phyloP scores from a whole-genome alignment of 805 yeast genomes.

The Cyberlindnera mississippiensis region DNA sequence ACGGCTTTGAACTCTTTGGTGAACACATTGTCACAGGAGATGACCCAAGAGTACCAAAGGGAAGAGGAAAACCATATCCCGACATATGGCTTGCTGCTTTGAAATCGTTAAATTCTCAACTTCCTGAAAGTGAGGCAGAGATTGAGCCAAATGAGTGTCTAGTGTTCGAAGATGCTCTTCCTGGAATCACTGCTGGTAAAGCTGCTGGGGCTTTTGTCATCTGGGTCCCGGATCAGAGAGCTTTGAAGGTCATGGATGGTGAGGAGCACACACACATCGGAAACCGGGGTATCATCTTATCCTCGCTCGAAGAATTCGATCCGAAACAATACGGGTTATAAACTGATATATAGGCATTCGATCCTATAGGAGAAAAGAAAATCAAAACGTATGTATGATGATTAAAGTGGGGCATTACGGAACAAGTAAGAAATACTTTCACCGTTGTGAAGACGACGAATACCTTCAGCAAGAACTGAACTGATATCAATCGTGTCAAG shows the following conservation, averaged over 20 bases:
- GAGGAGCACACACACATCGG: constrained; percentile 49
- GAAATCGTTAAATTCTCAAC: constrained; percentile 59
- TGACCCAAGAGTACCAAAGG: constrained; percentile 74
- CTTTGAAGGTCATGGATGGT: constrained; percentile 49
- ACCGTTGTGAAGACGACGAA: constrained; percentile 83
- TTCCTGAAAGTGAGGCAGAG: constrained; percentile 32
- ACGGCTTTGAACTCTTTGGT: constrained; percentile 63
- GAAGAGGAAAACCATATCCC: constrained; percentile 91
- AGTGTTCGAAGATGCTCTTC: constrained; percentile 92
- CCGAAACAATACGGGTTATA: constrained; percentile 41
- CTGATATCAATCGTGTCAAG: constrained; percentile 68
- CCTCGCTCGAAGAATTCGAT: constrained; percentile 51
- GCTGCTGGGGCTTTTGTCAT: constrained; percentile 83
- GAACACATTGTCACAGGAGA: constrained; percentile 81
- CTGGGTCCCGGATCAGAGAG: constrained; percentile 90
- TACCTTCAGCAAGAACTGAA: constrained; percentile 74
- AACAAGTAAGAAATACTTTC: constrained; percentile 80
- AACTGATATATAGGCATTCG: not conserved
- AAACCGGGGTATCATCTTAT: constrained; percentile 53
- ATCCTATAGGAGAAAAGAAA: too few species aligned
- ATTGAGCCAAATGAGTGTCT: constrained; percentile 76
- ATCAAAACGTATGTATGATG: not conserved
- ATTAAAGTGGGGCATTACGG: constrained; percentile 53
- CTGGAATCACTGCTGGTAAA: constrained; percentile 83
- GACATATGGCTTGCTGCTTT: constrained; percentile 89